A percentile compares a stretch with the other conserved stretches of the same genome.
These are phyloP conservation scores for Calonectria fujianensis DNA, from an alignment of 2,329 filamentous ascomycete genomes.

Conservation along the genomic window DNA sequence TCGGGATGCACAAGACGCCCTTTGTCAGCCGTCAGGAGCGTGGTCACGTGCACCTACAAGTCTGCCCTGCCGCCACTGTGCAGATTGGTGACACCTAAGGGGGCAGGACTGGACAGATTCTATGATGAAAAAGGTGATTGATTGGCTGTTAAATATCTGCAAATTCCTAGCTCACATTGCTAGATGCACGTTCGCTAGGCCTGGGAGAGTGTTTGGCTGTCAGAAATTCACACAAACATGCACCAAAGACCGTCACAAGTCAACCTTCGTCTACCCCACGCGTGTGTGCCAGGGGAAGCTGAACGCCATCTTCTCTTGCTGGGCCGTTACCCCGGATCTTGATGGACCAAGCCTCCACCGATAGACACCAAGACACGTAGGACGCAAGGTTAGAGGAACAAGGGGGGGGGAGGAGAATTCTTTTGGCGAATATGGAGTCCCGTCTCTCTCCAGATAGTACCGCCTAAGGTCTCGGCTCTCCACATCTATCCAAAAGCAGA, in stretches of 20 bases:
- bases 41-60: constrained; percentile 32
- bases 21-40: constrained; percentile 42
- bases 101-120: not conserved
- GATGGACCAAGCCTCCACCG: constrained; percentile 36
- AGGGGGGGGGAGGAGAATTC: constrained; percentile 16
- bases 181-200: not conserved
- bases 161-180: not conserved
- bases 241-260: constrained; percentile 4
- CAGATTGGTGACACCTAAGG: constrained; percentile 2
- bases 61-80: not conserved
- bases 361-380: constrained; percentile 27
- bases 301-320: constrained; percentile 33
- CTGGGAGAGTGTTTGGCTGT: not conserved
- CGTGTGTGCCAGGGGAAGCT: constrained; percentile 33
- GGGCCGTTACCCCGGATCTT: constrained; percentile 39
- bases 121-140: not conserved
- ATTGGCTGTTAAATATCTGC: not conserved
- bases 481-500: constrained; percentile 23
- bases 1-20: constrained; percentile 43
- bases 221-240: not conserved
- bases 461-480: constrained; percentile 20
- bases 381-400: constrained; percentile 22
- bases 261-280: constrained; percentile 32
- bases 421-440: constrained; percentile 25
- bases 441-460: constrained; percentile 16